Evolutionary conservation across 257 asterid genomes (phyloP), one percentile per base, ranked within the genome.

Genomic region (Linaria vulgaris): DNA sequence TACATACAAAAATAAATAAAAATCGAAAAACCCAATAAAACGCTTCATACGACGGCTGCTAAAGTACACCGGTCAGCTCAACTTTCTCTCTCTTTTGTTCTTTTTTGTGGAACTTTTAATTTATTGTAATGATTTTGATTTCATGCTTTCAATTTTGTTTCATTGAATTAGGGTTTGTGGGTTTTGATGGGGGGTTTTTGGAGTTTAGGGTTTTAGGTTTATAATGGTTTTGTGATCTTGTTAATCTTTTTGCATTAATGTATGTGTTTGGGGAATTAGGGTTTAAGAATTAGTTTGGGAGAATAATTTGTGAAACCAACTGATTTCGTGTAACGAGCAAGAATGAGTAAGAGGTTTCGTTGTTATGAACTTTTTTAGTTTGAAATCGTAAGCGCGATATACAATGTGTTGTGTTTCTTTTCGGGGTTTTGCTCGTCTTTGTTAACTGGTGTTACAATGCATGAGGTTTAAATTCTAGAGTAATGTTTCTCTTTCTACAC

Each of bases 121-220:
- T 27, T 21, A 25, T 55, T 55, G n/a, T n/a, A 14, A 44, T 27
- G 3, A 27, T 6, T 27, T 3, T 27, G 6, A n/a, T n/a, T n/a
- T n/a, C n/a, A n/a, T n/a, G n/a, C n/a, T n/a, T 1, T 44, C 49
- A n/a, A 44, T 13, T 44, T 44, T 13, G n/a, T 44, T 44, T 44
- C 17, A 14, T 44, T 44, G 4, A 11, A 13, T 5, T 13, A 21
- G 10, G 27, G 41, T 51, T 39, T 52, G 16, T 39, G 19, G 44
- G 23, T 13, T 27, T 49, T 34, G 38, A 44, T 2, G 67, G 66
- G 37, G 16, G 30, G 53, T 50, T 55, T 27, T 3, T 67, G 47
- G 51, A 10, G 46, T 61, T 48, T 67, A 48, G 74, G 74, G 74
- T 73, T 73, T 27, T 67, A 12, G 17, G 13, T 62, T n/a, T n/a